Conservation (phyloP, 2,329 filamentous ascomycete species). For the Alternaria triticimaculans region DNA sequence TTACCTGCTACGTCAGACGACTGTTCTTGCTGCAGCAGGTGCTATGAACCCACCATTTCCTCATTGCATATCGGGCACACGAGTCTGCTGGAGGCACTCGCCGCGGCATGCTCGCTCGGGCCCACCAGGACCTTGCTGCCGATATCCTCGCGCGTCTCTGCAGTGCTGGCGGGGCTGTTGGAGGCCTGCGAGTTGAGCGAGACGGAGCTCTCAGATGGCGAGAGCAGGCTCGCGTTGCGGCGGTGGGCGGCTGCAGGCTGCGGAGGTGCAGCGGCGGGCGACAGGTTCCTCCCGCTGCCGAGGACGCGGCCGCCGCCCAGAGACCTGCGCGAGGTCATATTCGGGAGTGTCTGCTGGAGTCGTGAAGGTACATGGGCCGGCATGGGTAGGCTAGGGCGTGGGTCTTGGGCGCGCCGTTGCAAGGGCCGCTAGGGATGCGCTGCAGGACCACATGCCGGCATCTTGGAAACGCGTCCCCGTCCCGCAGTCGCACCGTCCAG, state of each 20-base stretch:
- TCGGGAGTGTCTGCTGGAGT: slow-evolving; percentile 26
- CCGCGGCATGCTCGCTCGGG: slow-evolving; percentile 62
- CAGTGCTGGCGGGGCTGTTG: slow-evolving; percentile 71
- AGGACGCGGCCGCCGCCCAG: slow-evolving; percentile 91
- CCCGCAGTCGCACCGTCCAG: not conserved
- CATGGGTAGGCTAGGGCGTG: slow-evolving; percentile 13
- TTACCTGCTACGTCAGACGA: slow-evolving; percentile 67
- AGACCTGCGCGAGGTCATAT: slow-evolving; percentile 61
- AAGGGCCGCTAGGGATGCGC: slow-evolving; percentile 25
- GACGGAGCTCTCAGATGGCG: slow-evolving; percentile 73
- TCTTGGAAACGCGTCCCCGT: slow-evolving; percentile 6
- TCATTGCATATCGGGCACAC: slow-evolving; percentile 98
- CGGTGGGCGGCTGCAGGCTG: slow-evolving; percentile 37
- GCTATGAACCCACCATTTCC: slow-evolving; percentile 76
- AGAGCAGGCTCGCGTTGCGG: slow-evolving; percentile 59
- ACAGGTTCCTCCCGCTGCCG: slow-evolving; percentile 83
- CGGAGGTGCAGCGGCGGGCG: slow-evolving; percentile 63
- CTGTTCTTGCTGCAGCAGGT: slow-evolving; percentile 14
- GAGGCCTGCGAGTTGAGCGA: slow-evolving; percentile 80
- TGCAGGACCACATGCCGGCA: slow-evolving; percentile 14
- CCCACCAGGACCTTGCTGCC: slow-evolving; percentile 79
- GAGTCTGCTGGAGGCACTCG: slow-evolving; percentile 70
- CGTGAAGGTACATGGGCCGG: slow-evolving; percentile 25
- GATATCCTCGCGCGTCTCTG: slow-evolving; percentile 74
- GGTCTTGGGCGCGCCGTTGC: slow-evolving; percentile 21